These are phyloP conservation scores for Botrytis galanthina DNA, from an alignment of 2,329 filamentous ascomycete species.

Conservation along the genomic window DNA sequence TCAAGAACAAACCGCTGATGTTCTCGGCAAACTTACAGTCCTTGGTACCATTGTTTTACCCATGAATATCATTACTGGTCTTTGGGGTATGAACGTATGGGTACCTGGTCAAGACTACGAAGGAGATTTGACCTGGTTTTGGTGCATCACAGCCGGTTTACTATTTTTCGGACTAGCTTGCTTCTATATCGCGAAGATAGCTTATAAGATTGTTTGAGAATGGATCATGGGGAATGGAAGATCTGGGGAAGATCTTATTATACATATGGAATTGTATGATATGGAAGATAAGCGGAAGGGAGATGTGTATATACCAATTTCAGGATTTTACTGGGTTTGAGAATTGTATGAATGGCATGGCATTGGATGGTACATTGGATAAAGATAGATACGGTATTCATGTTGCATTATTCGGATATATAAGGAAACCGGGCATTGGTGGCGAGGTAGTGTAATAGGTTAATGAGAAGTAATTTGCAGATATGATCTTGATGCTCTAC, in stretches of 20 bases:
- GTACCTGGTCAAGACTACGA: conserved; percentile 89
- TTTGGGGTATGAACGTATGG: conserved; percentile 99
- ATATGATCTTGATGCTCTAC: not conserved
- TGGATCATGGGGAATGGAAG: not conserved
- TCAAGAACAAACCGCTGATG: conserved; percentile 91
- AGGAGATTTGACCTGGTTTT: conserved; percentile 72
- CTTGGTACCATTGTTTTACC: conserved; percentile 94
- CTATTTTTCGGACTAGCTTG: conserved; percentile 76
- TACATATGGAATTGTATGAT: not conserved
- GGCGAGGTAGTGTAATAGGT: not conserved
- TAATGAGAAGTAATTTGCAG: not conserved
- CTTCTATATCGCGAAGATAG: conserved; percentile 45
- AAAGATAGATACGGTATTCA: not conserved
- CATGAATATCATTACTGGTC: conserved; percentile 98
- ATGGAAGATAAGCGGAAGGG: not conserved
- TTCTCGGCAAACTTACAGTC: conserved; percentile 91
- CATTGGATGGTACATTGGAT: not conserved
- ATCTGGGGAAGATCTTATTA: not conserved
- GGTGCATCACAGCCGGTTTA: conserved; percentile 70
- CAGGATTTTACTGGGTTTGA: not conserved
- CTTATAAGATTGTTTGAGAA: conserved; percentile 38
- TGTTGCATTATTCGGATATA: conserved; percentile 1
- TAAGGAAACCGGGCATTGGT: not conserved
- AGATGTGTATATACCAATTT: not conserved
- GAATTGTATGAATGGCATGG: not conserved